Conservation (phyloP, 176 grass and related monocot genomes). For the Neostapfia colusana region DNA sequence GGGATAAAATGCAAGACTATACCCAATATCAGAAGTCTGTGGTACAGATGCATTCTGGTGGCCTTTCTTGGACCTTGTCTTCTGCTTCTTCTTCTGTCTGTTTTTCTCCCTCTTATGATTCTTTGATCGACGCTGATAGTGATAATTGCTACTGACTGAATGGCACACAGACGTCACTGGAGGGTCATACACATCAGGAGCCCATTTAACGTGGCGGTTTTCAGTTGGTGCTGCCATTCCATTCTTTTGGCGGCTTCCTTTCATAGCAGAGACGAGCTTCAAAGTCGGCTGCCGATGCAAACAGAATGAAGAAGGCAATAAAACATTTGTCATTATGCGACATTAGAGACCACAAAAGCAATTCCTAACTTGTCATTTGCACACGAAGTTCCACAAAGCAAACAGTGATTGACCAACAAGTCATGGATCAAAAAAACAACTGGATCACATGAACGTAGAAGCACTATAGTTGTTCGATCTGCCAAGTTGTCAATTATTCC, state of each 20-base stretch:
- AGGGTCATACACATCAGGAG: constrained; percentile 67
- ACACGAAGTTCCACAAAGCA: neutral
- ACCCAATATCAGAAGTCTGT: constrained; percentile 38
- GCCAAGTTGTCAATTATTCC: neutral
- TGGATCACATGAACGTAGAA: constrained; percentile 8
- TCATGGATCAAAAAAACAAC: neutral
- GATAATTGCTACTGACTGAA: constrained; percentile 50
- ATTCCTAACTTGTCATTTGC: neutral
- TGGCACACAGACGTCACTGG: constrained; percentile 61
- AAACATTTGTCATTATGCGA: neutral
- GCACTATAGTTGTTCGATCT: neutral
- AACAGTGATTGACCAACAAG: neutral
- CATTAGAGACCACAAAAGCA: neutral
- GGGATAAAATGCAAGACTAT: neutral
- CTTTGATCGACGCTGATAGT: constrained; percentile 47
- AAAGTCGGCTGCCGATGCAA: constrained; percentile 2
- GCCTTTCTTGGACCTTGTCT: constrained; percentile 52
- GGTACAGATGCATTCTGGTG: constrained; percentile 20
- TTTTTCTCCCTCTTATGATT: constrained; percentile 56
- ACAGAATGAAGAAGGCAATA: neutral
- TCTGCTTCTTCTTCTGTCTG: constrained; percentile 65
- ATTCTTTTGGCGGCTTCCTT: constrained; percentile 60
- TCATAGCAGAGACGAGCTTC: constrained; percentile 63
- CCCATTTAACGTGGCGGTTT: constrained; percentile 58
- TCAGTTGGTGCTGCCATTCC: constrained; percentile 31